These are phyloP conservation scores for Fragilariopsis cylindrus DNA, from an alignment of 108 stramenopile genomes.

Conservation along the genomic window DNA sequence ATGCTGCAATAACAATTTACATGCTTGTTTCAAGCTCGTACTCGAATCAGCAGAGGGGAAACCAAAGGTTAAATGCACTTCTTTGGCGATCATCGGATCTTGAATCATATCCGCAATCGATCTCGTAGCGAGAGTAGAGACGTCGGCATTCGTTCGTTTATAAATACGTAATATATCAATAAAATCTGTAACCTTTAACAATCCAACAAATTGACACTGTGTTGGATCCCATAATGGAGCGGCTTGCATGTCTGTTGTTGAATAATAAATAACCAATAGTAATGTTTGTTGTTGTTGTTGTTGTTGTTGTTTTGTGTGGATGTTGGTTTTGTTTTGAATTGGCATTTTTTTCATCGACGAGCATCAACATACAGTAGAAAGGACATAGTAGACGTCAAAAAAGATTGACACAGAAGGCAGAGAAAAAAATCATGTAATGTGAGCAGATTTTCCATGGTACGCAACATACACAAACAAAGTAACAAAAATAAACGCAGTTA, in stretches of 20 bases:
- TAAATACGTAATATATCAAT: constrained; percentile 92
- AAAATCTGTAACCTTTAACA: constrained; percentile 95
- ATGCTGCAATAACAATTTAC: constrained; percentile 48
- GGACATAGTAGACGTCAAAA: no score
- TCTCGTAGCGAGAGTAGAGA: constrained; percentile 67
- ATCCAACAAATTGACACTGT: constrained; percentile 86
- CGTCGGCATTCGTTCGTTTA: constrained; percentile 57
- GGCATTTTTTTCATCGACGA: no score
- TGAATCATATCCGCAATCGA: constrained; percentile 80
- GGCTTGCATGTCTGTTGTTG: constrained; percentile 80
- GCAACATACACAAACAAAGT: no score
- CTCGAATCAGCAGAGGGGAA: constrained; percentile 60
- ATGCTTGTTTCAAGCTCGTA: constrained; percentile 79
- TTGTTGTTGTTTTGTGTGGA: no score
- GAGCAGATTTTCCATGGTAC: no score
- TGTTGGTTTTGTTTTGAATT: no score
- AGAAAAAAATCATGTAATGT: no score
- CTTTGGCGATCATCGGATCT: constrained; percentile 40
- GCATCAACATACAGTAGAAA: no score
- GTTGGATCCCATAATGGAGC: constrained; percentile 95
- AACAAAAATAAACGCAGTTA: not conserved
- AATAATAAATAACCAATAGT: not conserved
- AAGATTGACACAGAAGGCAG: no score
- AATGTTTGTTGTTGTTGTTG: no score
- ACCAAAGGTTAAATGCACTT: constrained; percentile 21